These are phyloP conservation scores for Clarireedia hainanense DNA, from an alignment of 2,329 filamentous ascomycete genomes.

Conservation along the genomic window DNA sequence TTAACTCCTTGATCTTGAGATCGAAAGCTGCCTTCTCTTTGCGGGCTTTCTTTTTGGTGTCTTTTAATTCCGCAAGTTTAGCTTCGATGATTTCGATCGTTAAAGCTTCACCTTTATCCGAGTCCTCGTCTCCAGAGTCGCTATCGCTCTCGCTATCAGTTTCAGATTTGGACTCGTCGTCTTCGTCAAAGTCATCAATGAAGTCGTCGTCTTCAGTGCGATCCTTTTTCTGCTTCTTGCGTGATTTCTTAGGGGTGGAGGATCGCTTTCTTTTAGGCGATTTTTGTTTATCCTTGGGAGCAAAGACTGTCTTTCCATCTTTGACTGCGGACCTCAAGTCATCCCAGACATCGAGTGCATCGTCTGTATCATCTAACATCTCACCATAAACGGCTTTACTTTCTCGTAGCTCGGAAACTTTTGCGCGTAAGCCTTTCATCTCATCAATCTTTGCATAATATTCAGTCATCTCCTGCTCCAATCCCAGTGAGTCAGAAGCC, in stretches of 20 bases:
- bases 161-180: conserved; percentile 17
- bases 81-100: conserved; percentile 33
- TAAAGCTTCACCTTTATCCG: conserved; percentile 29
- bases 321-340: conserved; percentile 31
- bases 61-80: conserved; percentile 37
- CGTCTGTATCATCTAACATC: conserved; percentile 31
- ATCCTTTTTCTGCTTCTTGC: conserved; percentile 21
- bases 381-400: conserved; percentile 30
- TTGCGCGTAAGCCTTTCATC: conserved; percentile 13
- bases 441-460: conserved; percentile 29
- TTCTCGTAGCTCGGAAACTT: conserved; percentile 27
- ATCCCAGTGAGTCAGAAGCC: conserved; percentile 30
- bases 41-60: conserved; percentile 35
- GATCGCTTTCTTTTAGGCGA: conserved; percentile 37
- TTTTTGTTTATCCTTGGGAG: conserved; percentile 19
- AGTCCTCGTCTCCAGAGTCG: not conserved
- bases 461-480: conserved; percentile 31
- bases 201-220: conserved; percentile 27
- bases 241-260: conserved; percentile 10
- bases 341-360: conserved; percentile 40
- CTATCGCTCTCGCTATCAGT: conserved; percentile 16
- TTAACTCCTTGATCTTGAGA: conserved; percentile 32
- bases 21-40: conserved; percentile 24
- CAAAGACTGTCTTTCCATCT: conserved; percentile 36
- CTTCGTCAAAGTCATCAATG: conserved; percentile 20